Evolutionary conservation across 768 basidiomycete species (phyloP), one percentile per base, ranked within the genome.

Genomic region (Serendipita vermifera): DNA sequence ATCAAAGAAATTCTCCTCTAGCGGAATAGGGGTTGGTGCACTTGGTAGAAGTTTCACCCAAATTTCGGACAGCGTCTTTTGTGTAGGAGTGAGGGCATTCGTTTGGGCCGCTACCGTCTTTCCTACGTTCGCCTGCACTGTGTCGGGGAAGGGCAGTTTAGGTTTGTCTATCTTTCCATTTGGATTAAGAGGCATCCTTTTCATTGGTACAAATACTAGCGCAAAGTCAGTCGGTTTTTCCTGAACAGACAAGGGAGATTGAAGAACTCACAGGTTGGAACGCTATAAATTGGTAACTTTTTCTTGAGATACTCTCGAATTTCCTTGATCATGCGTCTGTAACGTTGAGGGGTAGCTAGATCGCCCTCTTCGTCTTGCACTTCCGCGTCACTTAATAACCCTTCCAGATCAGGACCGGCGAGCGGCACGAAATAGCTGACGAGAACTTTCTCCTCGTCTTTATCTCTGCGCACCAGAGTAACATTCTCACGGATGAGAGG

Each of bases 91-190:
- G 32, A 77, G 71, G 22, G 69, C 69, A 38, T 71, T 71, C 5
- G 67, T 63, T 5, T 66, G 60, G n/a, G 68, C 63, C 3, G 66
- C 64, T 14, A 58, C 66, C 31, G 69, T 62, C 29, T 64, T 60
- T 1, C 77, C 69, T 2, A 72, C 67, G 1, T 75, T 77, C 26
- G 66, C 64, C 58, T 87, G 82, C 3, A 83, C 87, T 0, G 96
- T 98, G 68, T 99, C 96, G 5, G 96, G 96, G 82, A 98, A 99
- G 9, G 96, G 96, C 41, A 99, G 80, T 0, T 89, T 87, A 0
- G 96, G 94, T 66, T 98, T 99, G 74, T 99, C 96, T 67, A 99
- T 85, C 72, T 99, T 99, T 59, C 96, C 96, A 67, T 98, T 99
- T 5, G 96, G 96, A 64, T 97, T 99, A 53, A 99, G 78, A 17